Base-by-base conservation (phyloP, 306 rosid species). In the Vigna hirtella region DNA sequence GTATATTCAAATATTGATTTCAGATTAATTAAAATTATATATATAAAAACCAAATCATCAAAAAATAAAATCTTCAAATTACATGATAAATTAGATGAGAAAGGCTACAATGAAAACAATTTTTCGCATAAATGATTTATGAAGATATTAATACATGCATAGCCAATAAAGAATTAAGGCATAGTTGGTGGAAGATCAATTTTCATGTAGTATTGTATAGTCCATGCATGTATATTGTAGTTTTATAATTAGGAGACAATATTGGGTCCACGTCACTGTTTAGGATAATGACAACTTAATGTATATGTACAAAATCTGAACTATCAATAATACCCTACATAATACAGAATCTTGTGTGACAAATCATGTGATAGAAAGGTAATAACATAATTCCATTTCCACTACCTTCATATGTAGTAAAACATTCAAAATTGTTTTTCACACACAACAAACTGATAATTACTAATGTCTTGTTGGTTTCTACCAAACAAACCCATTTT, bases 251-350 rank as follows among this genome's bases (percentile, higher is more conserved):
- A 72, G 2, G 77, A 6, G 6, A 56, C 77, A 73, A 12, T 0
- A 24, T 0, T 13, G 16, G 63, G 79, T 8, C 72, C 79, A 75
- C 79, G 30, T 7, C 49, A 12, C 20, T 18, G 17, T 43, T 61
- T 59, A 3, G 48, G 47, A 74, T 28, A 61, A 45, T 59, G 59
- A 18, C 61, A 48, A 75, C 14, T 43, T 42, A 26, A 14, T 24
- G 43, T 15, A 20, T 14, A 26, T 71, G 20, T 58, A 11, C 36
- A 74, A 48, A 47, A 28, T 74, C 36, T 40, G 34, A 73, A 64
- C 70, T 5, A 56, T 11, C 0, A 47, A 73, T 24, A 42, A 57
- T n/a, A 45, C 18, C 12, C 11, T 28, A 59, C 12, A 59, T 42
- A 2, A 59, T 20, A 11, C 17, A 61, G 59, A 74, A 16, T 74